Evolutionary conservation across 2,329 filamentous ascomycete genomes (phyloP).

Genomic region (Venturia oleaginea): DNA sequence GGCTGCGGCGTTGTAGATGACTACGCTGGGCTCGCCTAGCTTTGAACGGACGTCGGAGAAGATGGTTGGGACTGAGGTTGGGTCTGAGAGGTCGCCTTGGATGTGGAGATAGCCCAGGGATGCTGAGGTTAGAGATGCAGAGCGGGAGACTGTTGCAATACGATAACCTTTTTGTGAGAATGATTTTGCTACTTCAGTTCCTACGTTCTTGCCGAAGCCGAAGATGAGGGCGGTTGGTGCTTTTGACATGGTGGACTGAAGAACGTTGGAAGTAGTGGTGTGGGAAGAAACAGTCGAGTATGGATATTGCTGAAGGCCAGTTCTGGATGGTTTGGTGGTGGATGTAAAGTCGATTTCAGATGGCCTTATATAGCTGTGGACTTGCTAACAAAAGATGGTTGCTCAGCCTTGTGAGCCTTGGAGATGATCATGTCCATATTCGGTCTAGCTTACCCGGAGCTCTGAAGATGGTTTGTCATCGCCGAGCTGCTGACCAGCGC

Average conservation of each 20-base stretch:
- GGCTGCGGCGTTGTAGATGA: conserved; percentile 33
- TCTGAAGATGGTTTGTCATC: neutral
- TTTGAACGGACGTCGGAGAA: conserved; percentile 32
- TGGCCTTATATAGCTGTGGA: neutral
- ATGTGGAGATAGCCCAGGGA: conserved; percentile 25
- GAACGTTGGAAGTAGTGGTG: neutral
- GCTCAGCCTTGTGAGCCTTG: neutral
- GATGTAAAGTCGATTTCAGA: no score
- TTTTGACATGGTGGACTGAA: neutral
- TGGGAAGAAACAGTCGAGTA: no score
- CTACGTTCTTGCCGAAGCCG: conserved; percentile 36
- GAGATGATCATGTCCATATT: neutral
- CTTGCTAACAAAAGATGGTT: neutral
- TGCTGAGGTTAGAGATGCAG: conserved; percentile 23
- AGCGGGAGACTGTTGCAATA: conserved; percentile 32
- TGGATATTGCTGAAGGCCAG: no score
- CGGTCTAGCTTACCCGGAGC: neutral
- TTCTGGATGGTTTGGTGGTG: no score
- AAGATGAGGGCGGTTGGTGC: conserved; percentile 29
- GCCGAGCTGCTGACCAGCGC: no score
- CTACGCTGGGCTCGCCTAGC: conserved; percentile 33
- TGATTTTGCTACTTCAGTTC: conserved; percentile 26
- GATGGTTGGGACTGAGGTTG: conserved; percentile 25
- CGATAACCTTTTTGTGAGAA: conserved; percentile 36
- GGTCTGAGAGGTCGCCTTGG: conserved; percentile 28